A percentile compares a stretch with the other conserved stretches of the same genome.
Evolutionary conservation across 148 eudicot genomes (phyloP).

Genomic region (Rhododendron simsii): DNA sequence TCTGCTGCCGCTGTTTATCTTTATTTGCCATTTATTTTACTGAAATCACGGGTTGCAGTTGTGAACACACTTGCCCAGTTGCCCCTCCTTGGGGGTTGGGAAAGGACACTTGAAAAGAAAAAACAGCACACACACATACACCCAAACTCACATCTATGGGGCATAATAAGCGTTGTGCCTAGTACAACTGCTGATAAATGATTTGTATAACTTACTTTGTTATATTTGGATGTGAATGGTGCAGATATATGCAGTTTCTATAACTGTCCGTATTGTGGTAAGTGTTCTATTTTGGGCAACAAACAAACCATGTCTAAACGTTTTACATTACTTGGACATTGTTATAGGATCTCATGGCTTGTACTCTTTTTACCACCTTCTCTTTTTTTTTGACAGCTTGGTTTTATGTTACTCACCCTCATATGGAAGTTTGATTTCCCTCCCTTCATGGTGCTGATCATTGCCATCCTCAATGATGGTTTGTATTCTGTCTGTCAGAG

Average conservation of each 20-base stretch:
- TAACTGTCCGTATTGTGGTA: constrained; percentile 57
- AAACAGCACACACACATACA: background rate
- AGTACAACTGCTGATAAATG: background rate
- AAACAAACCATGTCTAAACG: background rate
- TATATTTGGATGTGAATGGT: constrained; percentile 8
- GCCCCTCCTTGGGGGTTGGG: background rate
- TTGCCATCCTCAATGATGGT: constrained; percentile 88
- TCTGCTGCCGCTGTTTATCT: background rate
- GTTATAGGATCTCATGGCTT: background rate
- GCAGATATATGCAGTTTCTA: constrained; percentile 61
- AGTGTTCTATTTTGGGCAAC: constrained; percentile 12
- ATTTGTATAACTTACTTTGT: background rate
- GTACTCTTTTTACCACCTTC: background rate
- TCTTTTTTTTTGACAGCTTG: constrained; percentile 56
- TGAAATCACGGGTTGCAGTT: background rate
- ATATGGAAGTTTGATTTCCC: constrained; percentile 96
- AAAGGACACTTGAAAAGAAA: background rate
- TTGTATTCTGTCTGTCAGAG: background rate
- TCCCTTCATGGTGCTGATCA: constrained; percentile 98
- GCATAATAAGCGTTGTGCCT: background rate
- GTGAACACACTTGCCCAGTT: background rate
- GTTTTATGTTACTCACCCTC: constrained; percentile 90
- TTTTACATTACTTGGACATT: background rate
- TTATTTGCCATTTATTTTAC: background rate
- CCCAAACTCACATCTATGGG: background rate